Conservation (phyloP, 768 basidiomycete genomes). For the Pisolithus albus region DNA sequence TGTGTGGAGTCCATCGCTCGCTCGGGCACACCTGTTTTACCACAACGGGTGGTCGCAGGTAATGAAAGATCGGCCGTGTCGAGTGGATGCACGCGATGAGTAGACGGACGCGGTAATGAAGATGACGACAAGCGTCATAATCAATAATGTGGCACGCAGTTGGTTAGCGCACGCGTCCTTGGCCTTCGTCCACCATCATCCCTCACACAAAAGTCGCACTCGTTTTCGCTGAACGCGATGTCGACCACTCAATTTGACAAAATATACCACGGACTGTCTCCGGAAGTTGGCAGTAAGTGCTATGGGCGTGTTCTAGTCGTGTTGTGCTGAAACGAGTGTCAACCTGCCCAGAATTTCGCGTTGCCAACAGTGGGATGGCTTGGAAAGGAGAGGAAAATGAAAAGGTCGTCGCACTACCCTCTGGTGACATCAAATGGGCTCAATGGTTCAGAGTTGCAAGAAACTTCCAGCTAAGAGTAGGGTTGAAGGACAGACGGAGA, state of each 20-base stretch:
- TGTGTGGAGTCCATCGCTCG: conserved; percentile 37
- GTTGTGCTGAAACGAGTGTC: not conserved
- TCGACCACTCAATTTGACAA: conserved; percentile 82
- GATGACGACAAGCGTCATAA: not conserved
- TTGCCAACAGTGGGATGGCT: conserved; percentile 86
- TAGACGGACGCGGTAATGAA: not conserved
- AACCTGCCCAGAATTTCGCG: conserved; percentile 60
- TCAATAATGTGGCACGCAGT: not conserved
- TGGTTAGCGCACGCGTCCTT: conserved; percentile 19
- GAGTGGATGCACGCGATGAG: not conserved
- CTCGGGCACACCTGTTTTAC: not conserved
- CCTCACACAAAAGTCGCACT: not conserved
- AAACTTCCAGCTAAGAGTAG: conserved; percentile 83
- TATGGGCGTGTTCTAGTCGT: not conserved
- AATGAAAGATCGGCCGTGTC: too few species aligned
- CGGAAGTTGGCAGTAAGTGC: conserved; percentile 77
- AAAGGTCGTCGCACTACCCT: conserved; percentile 54
- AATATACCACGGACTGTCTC: conserved; percentile 67
- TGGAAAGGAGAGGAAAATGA: conserved; percentile 82
- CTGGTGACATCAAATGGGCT: conserved; percentile 76
- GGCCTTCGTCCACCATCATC: conserved; percentile 10
- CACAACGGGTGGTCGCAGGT: too few species aligned
- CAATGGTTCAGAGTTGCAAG: conserved; percentile 92
- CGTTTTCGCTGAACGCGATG: conserved; percentile 15
- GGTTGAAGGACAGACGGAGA: conserved; percentile 66